Percentiles rank a stretch among this genome's conserved stretches.
These are phyloP conservation scores for Pisolithus marmoratus DNA, from an alignment of 768 basidiomycete genomes.

Conservation along the genomic window DNA sequence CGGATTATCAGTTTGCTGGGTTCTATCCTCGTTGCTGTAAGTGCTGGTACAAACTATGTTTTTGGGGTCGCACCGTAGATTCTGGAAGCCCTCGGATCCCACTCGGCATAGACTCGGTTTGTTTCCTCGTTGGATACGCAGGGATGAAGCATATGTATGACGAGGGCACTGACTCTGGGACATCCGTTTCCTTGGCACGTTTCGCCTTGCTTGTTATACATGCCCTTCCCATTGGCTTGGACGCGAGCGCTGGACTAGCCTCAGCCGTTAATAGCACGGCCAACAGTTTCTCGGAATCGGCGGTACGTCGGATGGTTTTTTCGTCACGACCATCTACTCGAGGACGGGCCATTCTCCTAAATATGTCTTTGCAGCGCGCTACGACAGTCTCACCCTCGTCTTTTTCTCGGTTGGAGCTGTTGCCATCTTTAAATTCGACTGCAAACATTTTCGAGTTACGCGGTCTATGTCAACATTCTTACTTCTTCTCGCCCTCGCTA, in stretches of 20 bases:
- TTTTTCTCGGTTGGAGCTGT: slow-evolving; percentile 78
- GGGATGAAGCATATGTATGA: slow-evolving; percentile 69
- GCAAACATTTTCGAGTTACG: slow-evolving; percentile 67
- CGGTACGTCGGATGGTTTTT: slow-evolving; percentile 36
- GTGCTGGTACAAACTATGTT: slow-evolving; percentile 70
- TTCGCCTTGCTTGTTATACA: slow-evolving; percentile 53
- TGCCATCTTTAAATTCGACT: too few relatives aligned
- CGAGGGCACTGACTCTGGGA: slow-evolving; percentile 37
- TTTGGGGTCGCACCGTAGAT: slow-evolving; percentile 76
- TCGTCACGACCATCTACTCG: too few relatives aligned
- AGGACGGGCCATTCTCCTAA: too few relatives aligned
- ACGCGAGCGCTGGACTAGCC: slow-evolving; percentile 65
- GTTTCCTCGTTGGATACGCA: slow-evolving; percentile 65
- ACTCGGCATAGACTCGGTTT: slow-evolving; percentile 51
- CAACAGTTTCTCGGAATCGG: slow-evolving; percentile 69
- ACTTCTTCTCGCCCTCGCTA: slow-evolving; percentile 70
- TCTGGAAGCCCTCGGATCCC: slow-evolving; percentile 63
- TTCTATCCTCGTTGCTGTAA: slow-evolving; percentile 54
- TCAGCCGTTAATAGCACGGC: slow-evolving; percentile 79
- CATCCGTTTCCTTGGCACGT: slow-evolving; percentile 35
- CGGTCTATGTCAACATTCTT: slow-evolving; percentile 72
- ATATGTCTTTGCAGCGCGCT: slow-evolving; percentile 49
- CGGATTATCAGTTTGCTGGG: slow-evolving; percentile 46
- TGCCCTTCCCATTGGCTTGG: slow-evolving; percentile 69
- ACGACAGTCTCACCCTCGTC: slow-evolving; percentile 85